Base-by-base conservation (phyloP, 163 green algal species). In the Prototheca wickerhamii region DNA sequence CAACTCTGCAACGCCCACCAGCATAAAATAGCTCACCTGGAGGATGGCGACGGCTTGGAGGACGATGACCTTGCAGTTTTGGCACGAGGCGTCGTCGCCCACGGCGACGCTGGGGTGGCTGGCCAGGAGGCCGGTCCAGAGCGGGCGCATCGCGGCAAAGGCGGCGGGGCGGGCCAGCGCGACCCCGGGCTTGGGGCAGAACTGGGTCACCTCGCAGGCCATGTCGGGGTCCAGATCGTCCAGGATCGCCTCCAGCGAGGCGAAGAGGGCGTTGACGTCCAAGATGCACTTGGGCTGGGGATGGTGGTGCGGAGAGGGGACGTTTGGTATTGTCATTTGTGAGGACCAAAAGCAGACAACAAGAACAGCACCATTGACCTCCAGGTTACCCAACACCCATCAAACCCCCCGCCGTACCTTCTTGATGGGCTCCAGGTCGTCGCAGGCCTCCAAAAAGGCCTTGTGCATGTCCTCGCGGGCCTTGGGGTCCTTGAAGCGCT, bases 51-150 rank as follows among this genome's bases (percentile, higher is more conserved):
- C 74, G 2, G 62, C 74, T 53, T 81, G 66, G 29, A 52, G 49
- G 25, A 81, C 61, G 29, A 79, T 64, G 18, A 64, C 71, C 62
- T 76, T 68, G 58, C 74, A 81, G 33, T 56, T 65, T 33, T 79
- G 28, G 59, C 74, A 81, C 4, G 50, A 25, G 33, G 63, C 64
- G 10, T 53, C 58, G 42, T 60, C 30, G 28, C 53, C 20, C 17
- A 37, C 57, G n/a, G 42, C 15, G 42, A 51, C 53, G 53, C 53
- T 31, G 54, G 20, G 40, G 35, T 26, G 21, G 23, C 29, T 37
- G 56, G 4, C 25, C 26, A 68, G 18, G 23, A 60, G 15, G 21
- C 35, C 18, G 40, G 26, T 25, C n/a, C 60, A 46, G 34, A 51
- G 43, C 44, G 29, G 23, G 15, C 17, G 43, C 44, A 64, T 20